phyloP scores from a whole-genome alignment of 768 basidiomycete genomes.

The Amanita rimosa region DNA sequence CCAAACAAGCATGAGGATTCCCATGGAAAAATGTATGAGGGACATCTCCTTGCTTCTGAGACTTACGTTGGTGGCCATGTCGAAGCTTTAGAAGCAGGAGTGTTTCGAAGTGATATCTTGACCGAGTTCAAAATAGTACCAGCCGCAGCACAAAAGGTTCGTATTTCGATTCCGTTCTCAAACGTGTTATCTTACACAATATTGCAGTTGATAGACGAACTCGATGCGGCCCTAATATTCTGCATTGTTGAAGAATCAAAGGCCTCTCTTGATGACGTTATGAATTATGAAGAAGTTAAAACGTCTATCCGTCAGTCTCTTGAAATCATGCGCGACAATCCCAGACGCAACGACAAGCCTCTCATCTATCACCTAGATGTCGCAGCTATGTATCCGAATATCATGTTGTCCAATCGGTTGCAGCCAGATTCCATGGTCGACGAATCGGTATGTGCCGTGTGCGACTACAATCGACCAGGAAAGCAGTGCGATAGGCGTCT shows the following conservation, averaged over 20 bases:
- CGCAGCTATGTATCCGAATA: slow-evolving; percentile 99
- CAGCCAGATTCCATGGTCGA: slow-evolving; percentile 98
- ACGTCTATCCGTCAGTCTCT: slow-evolving; percentile 63
- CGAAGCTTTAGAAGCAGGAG: slow-evolving; percentile 95
- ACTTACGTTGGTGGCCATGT: slow-evolving; percentile 99
- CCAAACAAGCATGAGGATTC: slow-evolving; percentile 94
- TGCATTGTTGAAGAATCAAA: slow-evolving; percentile 82
- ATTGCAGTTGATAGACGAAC: slow-evolving; percentile 77
- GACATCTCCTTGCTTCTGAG: slow-evolving; percentile 93
- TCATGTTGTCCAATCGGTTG: slow-evolving; percentile 99
- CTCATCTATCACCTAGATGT: slow-evolving; percentile 98
- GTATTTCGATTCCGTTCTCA: background rate
- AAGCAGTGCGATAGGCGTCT: slow-evolving; percentile 90
- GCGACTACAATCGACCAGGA: slow-evolving; percentile 94
- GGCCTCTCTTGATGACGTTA: slow-evolving; percentile 68
- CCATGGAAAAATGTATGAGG: slow-evolving; percentile 87
- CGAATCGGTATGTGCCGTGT: slow-evolving; percentile 93
- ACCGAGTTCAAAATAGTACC: slow-evolving; percentile 95
- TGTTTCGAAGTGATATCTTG: slow-evolving; percentile 91
- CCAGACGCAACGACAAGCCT: slow-evolving; percentile 80
- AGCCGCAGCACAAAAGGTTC: slow-evolving; percentile 70
- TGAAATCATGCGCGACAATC: slow-evolving; percentile 85
- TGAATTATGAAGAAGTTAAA: slow-evolving; percentile 93
- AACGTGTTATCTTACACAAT: background rate
- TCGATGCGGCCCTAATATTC: slow-evolving; percentile 87